Evolutionary conservation across 352 stramenopile genomes (phyloP).

Genomic region (Globisporangium viniferum): DNA sequence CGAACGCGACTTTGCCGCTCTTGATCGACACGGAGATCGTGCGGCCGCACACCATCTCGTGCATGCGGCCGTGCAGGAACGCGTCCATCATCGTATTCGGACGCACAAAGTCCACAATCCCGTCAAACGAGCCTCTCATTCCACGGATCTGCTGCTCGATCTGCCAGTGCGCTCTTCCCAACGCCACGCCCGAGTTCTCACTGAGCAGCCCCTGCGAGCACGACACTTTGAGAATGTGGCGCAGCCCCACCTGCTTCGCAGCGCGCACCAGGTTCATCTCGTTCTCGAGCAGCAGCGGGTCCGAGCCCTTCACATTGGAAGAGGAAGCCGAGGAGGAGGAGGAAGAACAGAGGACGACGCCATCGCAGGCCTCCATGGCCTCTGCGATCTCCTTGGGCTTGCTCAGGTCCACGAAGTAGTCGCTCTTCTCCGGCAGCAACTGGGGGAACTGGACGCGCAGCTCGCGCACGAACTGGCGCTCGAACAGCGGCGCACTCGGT

Average conservation of each 20-base stretch:
- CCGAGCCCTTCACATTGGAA: slow-evolving; percentile 1
- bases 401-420: slow-evolving; percentile 39
- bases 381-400: slow-evolving; percentile 37
- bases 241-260: slow-evolving; percentile 13
- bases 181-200: slow-evolving; percentile 25
- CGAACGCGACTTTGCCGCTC: slow-evolving; percentile 48
- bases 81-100: slow-evolving; percentile 54
- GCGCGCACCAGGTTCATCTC: slow-evolving; percentile 22
- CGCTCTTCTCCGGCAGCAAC: slow-evolving; percentile 28
- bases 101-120: slow-evolving; percentile 33
- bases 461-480: slow-evolving; percentile 18
- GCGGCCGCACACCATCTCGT: slow-evolving; percentile 59
- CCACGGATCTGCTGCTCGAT: slow-evolving; percentile 43
- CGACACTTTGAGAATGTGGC: slow-evolving; percentile 53
- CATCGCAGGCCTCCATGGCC: slow-evolving; percentile 42
- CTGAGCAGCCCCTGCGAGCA: slow-evolving; percentile 39
- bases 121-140: slow-evolving; percentile 11
- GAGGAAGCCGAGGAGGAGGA: slow-evolving; percentile 10
- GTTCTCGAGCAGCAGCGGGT: slow-evolving; percentile 3
- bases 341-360: slow-evolving; percentile 32
- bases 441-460: slow-evolving; percentile 23
- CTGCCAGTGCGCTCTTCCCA: slow-evolving; percentile 38
- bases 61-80: slow-evolving; percentile 45
- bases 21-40: slow-evolving; percentile 67
- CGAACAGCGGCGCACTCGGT: slow-evolving; percentile 3